Evolutionary conservation across 805 yeast species (phyloP).

Genomic region (Candida xiaguanensis): DNA sequence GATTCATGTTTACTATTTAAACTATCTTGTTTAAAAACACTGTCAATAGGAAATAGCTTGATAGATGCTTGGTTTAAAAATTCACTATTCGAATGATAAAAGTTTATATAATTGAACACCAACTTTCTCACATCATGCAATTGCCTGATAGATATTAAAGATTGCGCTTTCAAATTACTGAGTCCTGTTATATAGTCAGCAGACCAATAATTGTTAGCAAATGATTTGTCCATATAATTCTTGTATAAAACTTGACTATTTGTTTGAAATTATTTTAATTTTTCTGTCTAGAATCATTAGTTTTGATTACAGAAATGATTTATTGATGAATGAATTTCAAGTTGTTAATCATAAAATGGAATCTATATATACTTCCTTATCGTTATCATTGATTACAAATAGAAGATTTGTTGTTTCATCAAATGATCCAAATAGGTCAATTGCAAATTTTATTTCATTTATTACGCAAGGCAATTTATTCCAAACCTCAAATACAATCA

Average conservation of each 20-base stretch:
- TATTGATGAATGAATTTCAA: not conserved
- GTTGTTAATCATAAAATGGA: conserved; percentile 14
- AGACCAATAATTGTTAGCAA: conserved; percentile 40
- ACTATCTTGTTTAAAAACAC: conserved; percentile 12
- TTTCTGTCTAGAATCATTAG: too few species aligned
- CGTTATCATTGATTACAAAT: conserved; percentile 16
- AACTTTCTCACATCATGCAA: conserved; percentile 38
- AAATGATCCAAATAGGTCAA: conserved; percentile 8
- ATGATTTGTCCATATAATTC: conserved; percentile 10
- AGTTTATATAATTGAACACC: conserved; percentile 34
- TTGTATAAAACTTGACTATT: not conserved
- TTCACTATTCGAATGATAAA: conserved; percentile 33
- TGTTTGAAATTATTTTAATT: not conserved
- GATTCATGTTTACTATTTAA: not conserved
- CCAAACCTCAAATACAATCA: not conserved
- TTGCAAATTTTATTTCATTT: conserved; percentile 4
- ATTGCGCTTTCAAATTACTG: conserved; percentile 26
- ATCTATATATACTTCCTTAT: conserved; percentile 16
- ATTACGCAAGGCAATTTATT: conserved; percentile 5
- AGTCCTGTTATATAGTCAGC: conserved; percentile 38
- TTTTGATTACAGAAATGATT: too few species aligned
- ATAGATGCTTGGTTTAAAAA: conserved; percentile 24
- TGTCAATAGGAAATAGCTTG: conserved; percentile 20
- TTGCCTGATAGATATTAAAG: conserved; percentile 31
- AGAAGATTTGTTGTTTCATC: conserved; percentile 18